phyloP scores from a whole-genome alignment of 75 land plant species.

The Pinus taeda region DNA sequence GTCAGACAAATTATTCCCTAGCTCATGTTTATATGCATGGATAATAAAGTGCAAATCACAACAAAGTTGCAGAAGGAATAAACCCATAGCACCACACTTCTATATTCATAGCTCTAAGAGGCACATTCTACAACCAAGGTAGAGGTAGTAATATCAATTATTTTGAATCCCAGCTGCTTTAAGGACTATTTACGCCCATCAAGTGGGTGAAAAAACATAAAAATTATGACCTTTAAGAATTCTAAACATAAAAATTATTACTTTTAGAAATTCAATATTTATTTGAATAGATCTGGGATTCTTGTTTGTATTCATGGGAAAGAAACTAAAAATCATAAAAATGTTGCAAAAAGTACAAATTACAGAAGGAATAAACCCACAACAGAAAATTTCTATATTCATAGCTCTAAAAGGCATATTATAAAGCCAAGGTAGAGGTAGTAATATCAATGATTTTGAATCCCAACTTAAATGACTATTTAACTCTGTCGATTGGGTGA shows the following conservation, averaged over 20 bases:
- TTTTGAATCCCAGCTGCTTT: neutral
- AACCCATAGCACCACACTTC: neutral
- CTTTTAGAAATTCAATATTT: too few relatives aligned
- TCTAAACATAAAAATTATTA: too few relatives aligned
- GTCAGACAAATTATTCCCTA: constrained; percentile 60
- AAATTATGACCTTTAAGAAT: too few relatives aligned
- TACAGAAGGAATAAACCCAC: neutral
- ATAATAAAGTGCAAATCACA: neutral
- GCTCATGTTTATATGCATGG: constrained; percentile 32
- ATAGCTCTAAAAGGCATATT: neutral
- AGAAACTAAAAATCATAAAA: too few relatives aligned
- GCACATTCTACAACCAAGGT: neutral
- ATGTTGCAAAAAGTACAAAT: neutral
- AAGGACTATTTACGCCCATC: neutral
- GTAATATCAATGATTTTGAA: neutral
- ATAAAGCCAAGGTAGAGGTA: neutral
- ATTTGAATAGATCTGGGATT: neutral
- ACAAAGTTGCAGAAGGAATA: neutral
- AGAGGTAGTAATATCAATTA: neutral
- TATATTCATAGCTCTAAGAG: neutral
- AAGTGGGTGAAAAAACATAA: too few relatives aligned
- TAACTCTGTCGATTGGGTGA: neutral
- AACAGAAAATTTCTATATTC: neutral
- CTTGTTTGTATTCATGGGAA: constrained; percentile 32
- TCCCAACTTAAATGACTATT: neutral